These are phyloP conservation scores for Apostasia ramifera DNA, from an alignment of 106 monocot genomes.

Conservation along the genomic window DNA sequence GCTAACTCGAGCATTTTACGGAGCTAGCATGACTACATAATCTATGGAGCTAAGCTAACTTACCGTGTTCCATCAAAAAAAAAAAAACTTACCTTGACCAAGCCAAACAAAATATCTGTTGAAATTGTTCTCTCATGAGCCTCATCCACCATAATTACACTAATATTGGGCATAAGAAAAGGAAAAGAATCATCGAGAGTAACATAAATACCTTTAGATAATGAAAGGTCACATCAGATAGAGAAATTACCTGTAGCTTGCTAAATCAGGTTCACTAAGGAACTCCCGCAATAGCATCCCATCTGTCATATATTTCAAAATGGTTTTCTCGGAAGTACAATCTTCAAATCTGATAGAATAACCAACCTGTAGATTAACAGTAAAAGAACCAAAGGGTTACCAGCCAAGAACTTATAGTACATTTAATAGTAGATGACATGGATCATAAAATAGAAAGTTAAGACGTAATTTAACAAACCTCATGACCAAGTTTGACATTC, in stretches of 20 bases:
- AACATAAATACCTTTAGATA: conserved; percentile 6
- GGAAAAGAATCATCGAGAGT: not conserved
- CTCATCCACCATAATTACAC: conserved; percentile 94
- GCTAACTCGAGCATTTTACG: no score
- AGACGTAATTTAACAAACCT: conserved; percentile 32
- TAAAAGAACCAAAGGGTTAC: not conserved
- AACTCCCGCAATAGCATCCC: conserved; percentile 95
- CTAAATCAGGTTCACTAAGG: conserved; percentile 93
- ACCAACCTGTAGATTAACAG: conserved; percentile 56
- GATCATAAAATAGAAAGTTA: not conserved
- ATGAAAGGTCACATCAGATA: not conserved
- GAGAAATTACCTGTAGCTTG: conserved; percentile 60
- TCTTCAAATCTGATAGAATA: conserved; percentile 99
- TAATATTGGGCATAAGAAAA: conserved; percentile 9
- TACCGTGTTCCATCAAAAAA: not conserved
- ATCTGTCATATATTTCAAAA: conserved; percentile 94
- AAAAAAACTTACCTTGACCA: conserved; percentile 6
- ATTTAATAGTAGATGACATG: not conserved
- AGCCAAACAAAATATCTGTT: conserved; percentile 18
- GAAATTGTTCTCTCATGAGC: conserved; percentile 65
- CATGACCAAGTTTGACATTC: conserved; percentile 92
- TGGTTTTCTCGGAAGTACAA: conserved; percentile 89
- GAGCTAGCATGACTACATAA: not conserved
- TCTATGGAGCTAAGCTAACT: not conserved
- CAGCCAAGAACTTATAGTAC: not conserved